phyloP scores from a whole-genome alignment of 108 stramenopile species.

The Poteriospumella lacustris region DNA sequence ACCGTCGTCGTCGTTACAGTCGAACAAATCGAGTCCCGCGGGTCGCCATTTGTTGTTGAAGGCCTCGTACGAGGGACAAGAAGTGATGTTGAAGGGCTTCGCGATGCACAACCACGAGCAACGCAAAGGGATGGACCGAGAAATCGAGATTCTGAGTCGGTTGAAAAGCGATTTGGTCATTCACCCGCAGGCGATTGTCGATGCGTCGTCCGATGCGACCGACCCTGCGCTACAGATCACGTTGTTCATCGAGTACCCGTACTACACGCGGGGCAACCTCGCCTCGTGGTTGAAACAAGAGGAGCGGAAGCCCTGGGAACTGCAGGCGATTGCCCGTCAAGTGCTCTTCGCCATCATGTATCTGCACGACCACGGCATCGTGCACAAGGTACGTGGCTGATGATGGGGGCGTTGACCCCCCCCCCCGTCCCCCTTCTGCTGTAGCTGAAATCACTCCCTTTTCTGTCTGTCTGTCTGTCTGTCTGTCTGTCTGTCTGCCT shows the following conservation, averaged over 20 bases:
- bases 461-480: too few relatives aligned
- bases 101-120: background rate
- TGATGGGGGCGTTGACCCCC: too few relatives aligned
- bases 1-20: background rate
- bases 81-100: constrained; percentile 13
- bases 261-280: constrained; percentile 38
- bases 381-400: constrained; percentile 43
- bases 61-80: background rate
- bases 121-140: background rate
- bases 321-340: constrained; percentile 32
- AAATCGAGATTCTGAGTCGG: constrained; percentile 2
- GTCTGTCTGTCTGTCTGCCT: too few relatives aligned
- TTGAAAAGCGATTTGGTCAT: background rate
- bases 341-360: constrained; percentile 42
- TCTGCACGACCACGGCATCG: constrained; percentile 35
- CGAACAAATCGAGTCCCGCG: background rate
- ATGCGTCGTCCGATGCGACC: background rate
- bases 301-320: constrained; percentile 41
- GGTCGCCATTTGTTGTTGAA: background rate
- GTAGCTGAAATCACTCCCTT: too few relatives aligned
- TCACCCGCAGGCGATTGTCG: constrained; percentile 1
- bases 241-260: constrained; percentile 30
- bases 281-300: constrained; percentile 26
- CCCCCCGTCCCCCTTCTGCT: too few relatives aligned
- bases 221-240: background rate